These are phyloP conservation scores for Malus fusca DNA, from an alignment of 306 rosid genomes.

Conservation along the genomic window DNA sequence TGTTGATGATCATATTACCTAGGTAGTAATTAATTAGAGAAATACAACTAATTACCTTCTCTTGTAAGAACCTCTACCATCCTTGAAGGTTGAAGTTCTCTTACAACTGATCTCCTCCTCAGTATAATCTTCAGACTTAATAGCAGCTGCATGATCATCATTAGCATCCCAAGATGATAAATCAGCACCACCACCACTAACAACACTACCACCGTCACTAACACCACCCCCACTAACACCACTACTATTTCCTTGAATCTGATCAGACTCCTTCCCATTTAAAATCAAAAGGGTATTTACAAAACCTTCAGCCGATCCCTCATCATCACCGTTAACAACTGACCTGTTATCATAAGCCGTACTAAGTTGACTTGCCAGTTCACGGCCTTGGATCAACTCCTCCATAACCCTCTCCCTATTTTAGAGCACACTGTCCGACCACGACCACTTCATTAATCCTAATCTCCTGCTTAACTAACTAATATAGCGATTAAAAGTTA, in stretches of 20 bases:
- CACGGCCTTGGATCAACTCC: constrained; percentile 40
- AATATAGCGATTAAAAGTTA: too few relatives aligned
- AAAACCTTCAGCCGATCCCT: constrained; percentile 26
- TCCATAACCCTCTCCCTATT: constrained; percentile 18
- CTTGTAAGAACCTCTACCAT: constrained; percentile 49
- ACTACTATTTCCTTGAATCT: background rate
- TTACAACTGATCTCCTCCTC: constrained; percentile 17
- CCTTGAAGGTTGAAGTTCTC: constrained; percentile 22
- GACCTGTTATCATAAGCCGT: background rate
- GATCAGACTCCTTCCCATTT: background rate
- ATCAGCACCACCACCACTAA: too few relatives aligned
- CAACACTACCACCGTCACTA: too few relatives aligned
- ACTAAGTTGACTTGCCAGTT: constrained; percentile 31
- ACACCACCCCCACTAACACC: background rate
- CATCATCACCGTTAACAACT: background rate
- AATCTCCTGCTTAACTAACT: too few relatives aligned
- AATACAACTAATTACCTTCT: constrained; percentile 35
- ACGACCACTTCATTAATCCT: background rate
- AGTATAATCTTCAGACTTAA: constrained; percentile 1
- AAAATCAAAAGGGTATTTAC: constrained; percentile 27
- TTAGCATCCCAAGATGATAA: background rate
- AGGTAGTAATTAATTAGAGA: background rate
- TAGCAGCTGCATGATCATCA: background rate
- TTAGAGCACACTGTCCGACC: background rate
- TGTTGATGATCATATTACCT: background rate